Evolutionary conservation across 768 basidiomycete species (phyloP), one percentile per base, ranked within the genome.

Genomic region (Agaricus blazei): DNA sequence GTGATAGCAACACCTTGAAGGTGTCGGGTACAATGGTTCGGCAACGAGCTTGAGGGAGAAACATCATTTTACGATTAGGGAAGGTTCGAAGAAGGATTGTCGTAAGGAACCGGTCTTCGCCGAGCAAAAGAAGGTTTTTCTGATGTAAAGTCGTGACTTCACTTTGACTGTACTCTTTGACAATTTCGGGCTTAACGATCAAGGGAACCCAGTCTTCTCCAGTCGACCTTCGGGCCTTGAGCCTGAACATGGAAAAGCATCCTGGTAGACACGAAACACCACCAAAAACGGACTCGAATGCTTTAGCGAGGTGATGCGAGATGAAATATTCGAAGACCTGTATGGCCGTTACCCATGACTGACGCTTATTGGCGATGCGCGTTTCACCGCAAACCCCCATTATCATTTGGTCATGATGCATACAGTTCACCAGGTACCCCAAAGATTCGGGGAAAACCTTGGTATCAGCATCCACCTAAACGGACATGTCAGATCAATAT

Each of bases 341-440:
- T 64, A 99, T 99, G 48, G 89, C 87, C 1, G 97, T 98, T 24
- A 99, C 94, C 97, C 97, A 99, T 23, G 93, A 94, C 58, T 93
- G 85, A 24, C 94, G 88, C 67, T 99, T 99, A 79, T 99, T 99
- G 44, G 93, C 94, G 71, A 99, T 97, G 26, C 96, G 88, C 4
- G 97, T 99, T 70, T 99, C 97, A 48, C 97, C 97, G 67, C 97
- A 98, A 31, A 94, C 90, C 29, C 97, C 97, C 97, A 99, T 99
- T 68, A 98, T 95, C 84, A 94, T 84, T 66, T 88, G 91, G 71
- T 99, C 97, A 68, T 97, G 90, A 62, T 98, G 95, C 94, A 98
- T 95, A 72, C 90, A 93, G 68, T 98, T 98, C 64, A 99, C 96
- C 44, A 98, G 81, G 64, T 91, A 83, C 54, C 82, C 85, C 40